Conservation (phyloP, 2,329 filamentous ascomycete genomes). For the Monosporascus sp. region DNA sequence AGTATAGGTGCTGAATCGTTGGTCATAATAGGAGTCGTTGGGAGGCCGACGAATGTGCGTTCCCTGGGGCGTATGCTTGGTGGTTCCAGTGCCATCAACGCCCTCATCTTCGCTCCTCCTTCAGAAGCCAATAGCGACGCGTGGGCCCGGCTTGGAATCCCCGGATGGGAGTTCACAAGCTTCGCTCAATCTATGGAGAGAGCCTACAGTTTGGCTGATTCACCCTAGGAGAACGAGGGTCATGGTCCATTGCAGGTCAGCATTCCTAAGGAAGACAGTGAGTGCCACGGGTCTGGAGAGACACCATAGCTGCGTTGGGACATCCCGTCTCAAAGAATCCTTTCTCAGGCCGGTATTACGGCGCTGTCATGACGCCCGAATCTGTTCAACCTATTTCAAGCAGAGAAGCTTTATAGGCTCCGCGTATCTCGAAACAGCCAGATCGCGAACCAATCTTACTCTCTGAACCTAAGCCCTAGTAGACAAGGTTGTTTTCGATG, state of each 20-base stretch:
- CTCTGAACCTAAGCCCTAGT: background rate
- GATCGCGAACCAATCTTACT: background rate
- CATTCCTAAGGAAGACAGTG: background rate
- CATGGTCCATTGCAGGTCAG: background rate
- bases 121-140: constrained; percentile 16
- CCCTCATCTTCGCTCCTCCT: constrained; percentile 14
- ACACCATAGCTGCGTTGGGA: background rate
- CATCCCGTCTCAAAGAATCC: background rate
- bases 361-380: background rate
- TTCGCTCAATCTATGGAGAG: background rate
- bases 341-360: background rate
- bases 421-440: background rate
- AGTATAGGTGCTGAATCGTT: background rate
- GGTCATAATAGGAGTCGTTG: background rate
- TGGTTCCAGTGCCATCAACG: constrained; percentile 21
- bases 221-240: no score
- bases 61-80: constrained; percentile 16
- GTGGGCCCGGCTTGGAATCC: constrained; percentile 20
- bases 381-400: background rate
- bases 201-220: background rate
- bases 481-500: background rate
- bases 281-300: background rate
- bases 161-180: constrained; percentile 16
- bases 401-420: background rate
- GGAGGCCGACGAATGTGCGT: background rate